A percentile compares a stretch with the other conserved stretches of the same genome.
These are phyloP conservation scores for Acer negundo DNA, from an alignment of 345 rosid genomes.

Conservation along the genomic window DNA sequence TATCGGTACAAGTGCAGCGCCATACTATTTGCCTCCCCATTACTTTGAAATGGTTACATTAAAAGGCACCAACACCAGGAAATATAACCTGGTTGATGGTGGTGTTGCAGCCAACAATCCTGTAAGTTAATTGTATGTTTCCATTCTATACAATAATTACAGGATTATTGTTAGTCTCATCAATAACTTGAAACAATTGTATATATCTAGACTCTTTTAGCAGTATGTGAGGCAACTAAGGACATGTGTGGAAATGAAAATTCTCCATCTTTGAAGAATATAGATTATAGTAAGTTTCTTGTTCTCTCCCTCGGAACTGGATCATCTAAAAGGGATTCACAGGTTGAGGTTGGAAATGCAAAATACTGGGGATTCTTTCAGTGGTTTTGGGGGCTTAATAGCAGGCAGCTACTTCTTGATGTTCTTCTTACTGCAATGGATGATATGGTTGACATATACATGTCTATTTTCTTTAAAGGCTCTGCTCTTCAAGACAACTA, in stretches of 20 bases:
- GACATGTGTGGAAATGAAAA: not conserved
- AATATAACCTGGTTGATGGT: constrained; percentile 33
- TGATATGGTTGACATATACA: constrained; percentile 16
- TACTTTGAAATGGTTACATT: constrained; percentile 13
- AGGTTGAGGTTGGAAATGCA: constrained; percentile 12
- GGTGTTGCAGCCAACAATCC: constrained; percentile 41
- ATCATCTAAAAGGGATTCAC: constrained; percentile 14
- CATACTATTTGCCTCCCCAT: constrained; percentile 25
- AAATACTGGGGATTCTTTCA: constrained; percentile 17
- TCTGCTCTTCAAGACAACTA: not conserved
- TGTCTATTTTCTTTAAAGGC: constrained; percentile 13
- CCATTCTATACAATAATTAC: not conserved
- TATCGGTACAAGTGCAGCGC: constrained; percentile 27
- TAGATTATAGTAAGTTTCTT: constrained; percentile 5
- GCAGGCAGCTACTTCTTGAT: constrained; percentile 9
- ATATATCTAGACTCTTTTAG: constrained; percentile 15
- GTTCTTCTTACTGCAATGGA: constrained; percentile 11
- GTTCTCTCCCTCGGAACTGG: constrained; percentile 21
- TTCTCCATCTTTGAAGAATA: not conserved
- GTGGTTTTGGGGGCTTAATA: constrained; percentile 19
- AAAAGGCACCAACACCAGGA: not conserved
- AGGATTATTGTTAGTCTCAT: not conserved
- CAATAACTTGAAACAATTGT: constrained; percentile 1
- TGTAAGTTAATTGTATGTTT: constrained; percentile 7
- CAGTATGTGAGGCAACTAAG: constrained; percentile 8